These are phyloP conservation scores for Eucalyptus regnans DNA, from an alignment of 345 rosid species.

Conservation along the genomic window DNA sequence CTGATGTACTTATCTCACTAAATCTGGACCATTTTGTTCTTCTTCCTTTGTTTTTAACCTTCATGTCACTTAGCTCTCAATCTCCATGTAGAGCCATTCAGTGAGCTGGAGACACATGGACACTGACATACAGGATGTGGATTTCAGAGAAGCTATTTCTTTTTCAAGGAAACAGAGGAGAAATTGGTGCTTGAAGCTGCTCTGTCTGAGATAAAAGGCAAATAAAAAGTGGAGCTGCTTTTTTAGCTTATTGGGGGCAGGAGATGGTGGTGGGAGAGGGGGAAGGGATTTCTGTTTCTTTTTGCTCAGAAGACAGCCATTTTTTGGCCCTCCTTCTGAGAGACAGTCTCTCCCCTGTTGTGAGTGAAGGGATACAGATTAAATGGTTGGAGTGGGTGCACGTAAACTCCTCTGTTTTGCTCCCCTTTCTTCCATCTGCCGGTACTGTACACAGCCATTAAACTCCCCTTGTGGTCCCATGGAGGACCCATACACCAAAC, in stretches of 20 bases:
- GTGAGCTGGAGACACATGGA: slow-evolving; percentile 52
- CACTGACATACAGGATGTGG: slow-evolving; percentile 34
- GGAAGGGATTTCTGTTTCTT: background rate
- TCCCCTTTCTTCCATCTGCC: slow-evolving; percentile 49
- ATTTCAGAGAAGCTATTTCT: slow-evolving; percentile 28
- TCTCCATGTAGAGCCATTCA: slow-evolving; percentile 14
- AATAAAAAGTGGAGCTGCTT: background rate
- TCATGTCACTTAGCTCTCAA: slow-evolving; percentile 33
- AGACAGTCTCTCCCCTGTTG: slow-evolving; percentile 32
- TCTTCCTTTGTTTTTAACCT: slow-evolving; percentile 12
- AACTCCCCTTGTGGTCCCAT: slow-evolving; percentile 31
- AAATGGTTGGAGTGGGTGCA: slow-evolving; percentile 49
- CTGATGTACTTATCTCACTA: background rate
- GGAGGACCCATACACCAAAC: background rate
- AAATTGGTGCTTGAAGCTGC: slow-evolving; percentile 6
- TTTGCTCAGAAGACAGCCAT: slow-evolving; percentile 2
- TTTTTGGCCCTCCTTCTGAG: slow-evolving; percentile 20
- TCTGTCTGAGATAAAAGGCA: background rate
- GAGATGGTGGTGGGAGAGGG: background rate
- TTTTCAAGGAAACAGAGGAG: slow-evolving; percentile 4
- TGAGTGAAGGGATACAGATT: slow-evolving; percentile 30
- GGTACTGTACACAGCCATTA: slow-evolving; percentile 9
- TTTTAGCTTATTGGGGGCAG: background rate
- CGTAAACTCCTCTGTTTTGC: slow-evolving; percentile 17
- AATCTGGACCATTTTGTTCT: background rate